Percentiles rank a stretch among this genome's conserved stretches.
These are phyloP conservation scores for Coelastrella sp. DNA, from an alignment of 139 green algal genomes.

Conservation along the genomic window DNA sequence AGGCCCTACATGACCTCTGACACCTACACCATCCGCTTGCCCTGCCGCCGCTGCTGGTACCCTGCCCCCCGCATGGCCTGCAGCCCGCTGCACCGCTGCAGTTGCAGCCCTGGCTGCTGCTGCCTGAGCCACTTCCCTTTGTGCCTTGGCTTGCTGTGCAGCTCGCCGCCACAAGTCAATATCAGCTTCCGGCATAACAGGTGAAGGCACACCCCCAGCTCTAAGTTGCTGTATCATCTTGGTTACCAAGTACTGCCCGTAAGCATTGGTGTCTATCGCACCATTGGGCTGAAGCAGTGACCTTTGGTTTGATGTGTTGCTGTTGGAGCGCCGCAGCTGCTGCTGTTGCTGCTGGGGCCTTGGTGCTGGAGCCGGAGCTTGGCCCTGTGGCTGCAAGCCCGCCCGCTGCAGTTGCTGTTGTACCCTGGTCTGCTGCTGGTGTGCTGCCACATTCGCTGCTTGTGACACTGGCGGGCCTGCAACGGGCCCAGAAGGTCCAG, in stretches of 20 bases:
- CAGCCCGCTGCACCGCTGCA: background rate
- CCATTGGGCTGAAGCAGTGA: background rate
- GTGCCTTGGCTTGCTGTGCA: background rate
- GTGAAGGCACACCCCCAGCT: background rate
- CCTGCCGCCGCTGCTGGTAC: background rate
- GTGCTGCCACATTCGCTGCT: background rate
- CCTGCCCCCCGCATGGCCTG: background rate
- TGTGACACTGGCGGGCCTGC: background rate
- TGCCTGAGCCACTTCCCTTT: background rate
- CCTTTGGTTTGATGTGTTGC: background rate
- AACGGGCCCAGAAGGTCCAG: no score
- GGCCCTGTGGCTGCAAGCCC: no score
- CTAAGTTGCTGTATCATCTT: conserved; percentile 35
- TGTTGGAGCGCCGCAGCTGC: background rate
- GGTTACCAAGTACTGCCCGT: conserved; percentile 9
- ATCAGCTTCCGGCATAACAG: conserved; percentile 9
- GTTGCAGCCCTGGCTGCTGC: background rate
- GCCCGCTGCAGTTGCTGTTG: no score
- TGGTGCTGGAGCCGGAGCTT: background rate
- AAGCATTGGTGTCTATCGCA: conserved; percentile 3
- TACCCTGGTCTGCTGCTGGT: background rate
- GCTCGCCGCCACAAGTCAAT: background rate
- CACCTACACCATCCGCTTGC: background rate
- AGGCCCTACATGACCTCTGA: background rate
- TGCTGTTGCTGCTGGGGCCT: background rate